Percentiles rank a stretch among this genome's conserved stretches.
Conservation (phyloP, 2,329 filamentous ascomycete genomes). For the Xylaria sp. region DNA sequence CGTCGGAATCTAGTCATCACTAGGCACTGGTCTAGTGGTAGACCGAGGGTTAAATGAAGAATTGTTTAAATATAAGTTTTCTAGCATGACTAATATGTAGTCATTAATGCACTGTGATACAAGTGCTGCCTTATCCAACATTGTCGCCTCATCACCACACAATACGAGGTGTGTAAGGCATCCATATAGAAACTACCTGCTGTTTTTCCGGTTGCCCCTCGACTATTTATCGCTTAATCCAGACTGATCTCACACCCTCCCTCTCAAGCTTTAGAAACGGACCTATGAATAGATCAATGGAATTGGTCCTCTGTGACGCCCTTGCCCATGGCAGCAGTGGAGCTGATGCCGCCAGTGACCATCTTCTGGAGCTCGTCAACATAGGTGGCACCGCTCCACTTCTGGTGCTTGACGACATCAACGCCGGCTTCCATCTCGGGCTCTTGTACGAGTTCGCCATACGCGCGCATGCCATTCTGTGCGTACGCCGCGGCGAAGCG, state of each 20-base stretch:
- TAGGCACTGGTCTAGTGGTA: too few relatives aligned
- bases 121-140: slow-evolving; percentile 5
- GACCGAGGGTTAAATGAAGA: too few relatives aligned
- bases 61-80: background rate
- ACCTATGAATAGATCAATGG: slow-evolving; percentile 55
- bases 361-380: slow-evolving; percentile 96
- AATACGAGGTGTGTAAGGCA: slow-evolving; percentile 1
- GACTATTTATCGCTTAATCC: background rate
- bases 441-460: slow-evolving; percentile 97
- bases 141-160: background rate
- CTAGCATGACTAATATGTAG: slow-evolving; percentile 13
- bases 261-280: background rate
- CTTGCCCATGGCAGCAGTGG: slow-evolving; percentile 95
- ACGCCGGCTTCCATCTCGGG: slow-evolving; percentile 91
- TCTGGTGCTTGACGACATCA: slow-evolving; percentile 98
- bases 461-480: slow-evolving; percentile 89
- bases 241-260: background rate
- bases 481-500: slow-evolving; percentile 87
- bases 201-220: background rate
- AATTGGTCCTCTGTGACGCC: slow-evolving; percentile 99
- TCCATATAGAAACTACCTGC: background rate
- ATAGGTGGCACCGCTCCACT: slow-evolving; percentile 96
- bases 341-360: slow-evolving; percentile 92
- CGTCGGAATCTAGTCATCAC: background rate
- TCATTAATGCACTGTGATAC: background rate